Evolutionary conservation across 345 rosid genomes (phyloP), one percentile per base, ranked within the genome.

Genomic region (Melaleuca quinquenervia): DNA sequence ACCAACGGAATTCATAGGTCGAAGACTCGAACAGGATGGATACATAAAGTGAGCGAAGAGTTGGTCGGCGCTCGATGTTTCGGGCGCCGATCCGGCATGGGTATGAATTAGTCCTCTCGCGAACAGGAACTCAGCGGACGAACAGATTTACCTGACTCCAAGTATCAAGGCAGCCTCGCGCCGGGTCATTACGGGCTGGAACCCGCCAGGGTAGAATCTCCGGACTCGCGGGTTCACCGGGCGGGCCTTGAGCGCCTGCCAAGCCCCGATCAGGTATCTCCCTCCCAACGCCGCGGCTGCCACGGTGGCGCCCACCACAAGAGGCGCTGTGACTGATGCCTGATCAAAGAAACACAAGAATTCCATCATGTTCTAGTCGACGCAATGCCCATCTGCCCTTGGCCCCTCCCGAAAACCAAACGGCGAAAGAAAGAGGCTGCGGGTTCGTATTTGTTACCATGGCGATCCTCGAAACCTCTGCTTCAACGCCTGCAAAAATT

Each of bases 101-200:
- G 36, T 5, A 41, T 41, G 41, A 41, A 41, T 41, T 41, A 41
- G 41, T 41, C 41, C 41, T 41, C 41, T 41, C 41, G 41, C 4
- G 41, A 8, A 54, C 45, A 22, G 11, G 22, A 13, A 80, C 24
- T 52, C 0, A 11, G 29, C 24, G 32, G 52, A 6, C 0, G 41
- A 29, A 54, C 82, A 0, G 29, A 10, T 52, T 85, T 85, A 90
- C 91, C 90, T 89, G 78, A 91, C 87, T 78, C 91, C 92, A 27
- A 92, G 90, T 24, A 91, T 87, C 54, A 87, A 84, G 45, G 92
- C 88, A 2, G 94, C 91, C 88, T 92, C 94, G 11, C 92, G 84
- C 80, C 82, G 87, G 5, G 88, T 90, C 91, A 92, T 91, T 87
- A 52, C 84, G 2, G 85, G 52, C 49, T 90, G 88, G 84, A 92